phyloP scores from a whole-genome alignment of 139 green algal species.

The Chlamydomonas asymmetrica region DNA sequence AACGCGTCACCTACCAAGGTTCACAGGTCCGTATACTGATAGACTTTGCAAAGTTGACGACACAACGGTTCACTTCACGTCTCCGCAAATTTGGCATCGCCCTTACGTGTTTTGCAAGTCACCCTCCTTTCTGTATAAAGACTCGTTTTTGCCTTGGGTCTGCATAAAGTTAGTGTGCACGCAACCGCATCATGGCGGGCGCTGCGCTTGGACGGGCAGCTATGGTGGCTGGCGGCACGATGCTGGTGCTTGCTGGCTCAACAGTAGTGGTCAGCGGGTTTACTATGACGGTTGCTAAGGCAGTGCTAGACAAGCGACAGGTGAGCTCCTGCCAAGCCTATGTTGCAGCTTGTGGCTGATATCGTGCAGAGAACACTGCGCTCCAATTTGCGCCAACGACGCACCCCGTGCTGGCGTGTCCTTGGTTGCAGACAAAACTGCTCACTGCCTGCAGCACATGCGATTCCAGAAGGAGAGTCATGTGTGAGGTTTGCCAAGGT shows the following conservation, averaged over 20 bases:
- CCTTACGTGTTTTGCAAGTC: no score
- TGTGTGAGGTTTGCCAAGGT: constrained; percentile 53
- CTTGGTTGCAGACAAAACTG: constrained; percentile 20
- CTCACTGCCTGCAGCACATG: constrained; percentile 30
- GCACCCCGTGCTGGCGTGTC: background rate
- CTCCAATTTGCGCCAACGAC: background rate
- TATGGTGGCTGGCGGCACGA: constrained; percentile 44
- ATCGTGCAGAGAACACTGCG: background rate
- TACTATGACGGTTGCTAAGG: constrained; percentile 40
- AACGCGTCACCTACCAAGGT: no score
- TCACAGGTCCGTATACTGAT: no score
- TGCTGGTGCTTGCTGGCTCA: constrained; percentile 36
- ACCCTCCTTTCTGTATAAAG: no score
- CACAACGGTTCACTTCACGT: background rate
- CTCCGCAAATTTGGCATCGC: background rate
- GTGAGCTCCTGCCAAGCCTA: constrained; percentile 4
- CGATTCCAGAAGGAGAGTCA: constrained; percentile 13
- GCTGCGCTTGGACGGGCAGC: constrained; percentile 44
- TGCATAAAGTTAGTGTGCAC: background rate
- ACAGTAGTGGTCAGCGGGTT: constrained; percentile 42
- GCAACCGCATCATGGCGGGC: constrained; percentile 17
- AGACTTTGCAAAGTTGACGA: background rate
- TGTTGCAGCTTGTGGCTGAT: background rate
- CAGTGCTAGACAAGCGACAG: constrained; percentile 38
- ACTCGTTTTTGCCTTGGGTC: background rate